A percentile compares a stretch with the other conserved stretches of the same genome.
These are phyloP conservation scores for Termitomyces sp. DNA, from an alignment of 768 basidiomycete species.

Conservation along the genomic window DNA sequence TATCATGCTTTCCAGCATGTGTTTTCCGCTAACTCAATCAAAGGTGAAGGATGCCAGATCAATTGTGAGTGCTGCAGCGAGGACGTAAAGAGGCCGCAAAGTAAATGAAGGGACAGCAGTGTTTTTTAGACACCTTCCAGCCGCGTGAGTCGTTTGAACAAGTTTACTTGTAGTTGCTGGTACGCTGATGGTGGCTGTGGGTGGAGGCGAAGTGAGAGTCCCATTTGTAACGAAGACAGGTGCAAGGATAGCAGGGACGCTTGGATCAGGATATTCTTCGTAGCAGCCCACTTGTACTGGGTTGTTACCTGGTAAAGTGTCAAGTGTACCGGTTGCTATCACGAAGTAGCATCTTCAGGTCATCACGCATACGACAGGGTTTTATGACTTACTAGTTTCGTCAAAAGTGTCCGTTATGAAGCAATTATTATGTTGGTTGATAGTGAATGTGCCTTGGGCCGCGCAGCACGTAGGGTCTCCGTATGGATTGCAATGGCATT, in stretches of 20 bases:
- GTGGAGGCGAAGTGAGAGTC: not conserved
- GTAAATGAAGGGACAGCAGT: not conserved
- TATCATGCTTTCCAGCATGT: not conserved
- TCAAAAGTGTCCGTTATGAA: slow-evolving; percentile 27
- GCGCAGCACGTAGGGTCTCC: slow-evolving; percentile 20
- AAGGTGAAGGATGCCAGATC: not conserved
- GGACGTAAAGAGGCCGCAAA: not conserved
- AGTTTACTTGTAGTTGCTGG: slow-evolving; percentile 17
- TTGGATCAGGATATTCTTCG: slow-evolving; percentile 19
- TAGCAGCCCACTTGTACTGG: slow-evolving; percentile 21
- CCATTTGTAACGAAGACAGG: slow-evolving; percentile 20
- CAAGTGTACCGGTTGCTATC: slow-evolving; percentile 11
- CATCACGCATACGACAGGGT: not conserved
- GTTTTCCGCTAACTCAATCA: not conserved
- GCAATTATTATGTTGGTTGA: slow-evolving; percentile 24
- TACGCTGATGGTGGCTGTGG: slow-evolving; percentile 16
- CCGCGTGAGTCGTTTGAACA: slow-evolving; percentile 15
- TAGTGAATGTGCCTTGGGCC: slow-evolving; percentile 26
- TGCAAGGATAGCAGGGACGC: slow-evolving; percentile 20
- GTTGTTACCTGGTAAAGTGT: slow-evolving; percentile 22
- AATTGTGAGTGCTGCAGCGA: not conserved
- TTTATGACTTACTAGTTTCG: slow-evolving; percentile 24
- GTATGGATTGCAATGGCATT: slow-evolving; percentile 31
- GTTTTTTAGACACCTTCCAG: slow-evolving; percentile 16
- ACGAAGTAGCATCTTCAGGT: not conserved